Evolutionary conservation across 164 flowering plant species (phyloP).

Genomic region (Chimonanthus praecox): DNA sequence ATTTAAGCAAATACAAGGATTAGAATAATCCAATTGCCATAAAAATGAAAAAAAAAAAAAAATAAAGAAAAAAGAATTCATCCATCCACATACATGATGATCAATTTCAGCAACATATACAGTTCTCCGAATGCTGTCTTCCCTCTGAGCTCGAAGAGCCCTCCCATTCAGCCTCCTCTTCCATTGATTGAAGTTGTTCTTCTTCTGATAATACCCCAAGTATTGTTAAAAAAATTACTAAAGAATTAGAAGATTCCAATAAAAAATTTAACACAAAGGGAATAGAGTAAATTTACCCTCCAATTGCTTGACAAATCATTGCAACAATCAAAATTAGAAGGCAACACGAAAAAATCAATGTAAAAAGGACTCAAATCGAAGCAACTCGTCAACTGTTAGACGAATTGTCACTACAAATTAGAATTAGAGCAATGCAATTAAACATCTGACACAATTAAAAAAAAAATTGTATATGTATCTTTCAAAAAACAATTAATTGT

Average conservation of each 20-base stretch:
- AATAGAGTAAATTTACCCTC: too few species aligned
- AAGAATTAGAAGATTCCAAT: not conserved
- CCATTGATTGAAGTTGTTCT: constrained; percentile 50
- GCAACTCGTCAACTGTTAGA: too few species aligned
- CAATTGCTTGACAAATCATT: too few species aligned
- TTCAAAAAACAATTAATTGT: too few species aligned
- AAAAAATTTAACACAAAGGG: too few species aligned
- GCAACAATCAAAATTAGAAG: too few species aligned
- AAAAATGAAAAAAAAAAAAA: not conserved
- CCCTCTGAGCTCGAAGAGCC: constrained; percentile 65
- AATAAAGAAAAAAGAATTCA: not conserved
- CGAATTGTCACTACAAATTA: too few species aligned
- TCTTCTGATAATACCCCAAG: constrained; percentile 36
- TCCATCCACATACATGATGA: constrained; percentile 55
- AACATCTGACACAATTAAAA: not conserved
- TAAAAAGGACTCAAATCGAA: too few species aligned
- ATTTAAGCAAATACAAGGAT: constrained; percentile 5
- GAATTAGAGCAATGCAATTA: too few species aligned
- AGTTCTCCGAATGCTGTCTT: constrained; percentile 75
- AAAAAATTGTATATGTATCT: too few species aligned
- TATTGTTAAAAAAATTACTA: not conserved
- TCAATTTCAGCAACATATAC: constrained; percentile 98
- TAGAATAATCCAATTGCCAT: not conserved
- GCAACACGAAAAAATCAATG: too few species aligned
- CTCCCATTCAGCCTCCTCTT: constrained; percentile 57